phyloP scores from a whole-genome alignment of 352 stramenopile genomes.

The Globisporangium cederbergense region DNA sequence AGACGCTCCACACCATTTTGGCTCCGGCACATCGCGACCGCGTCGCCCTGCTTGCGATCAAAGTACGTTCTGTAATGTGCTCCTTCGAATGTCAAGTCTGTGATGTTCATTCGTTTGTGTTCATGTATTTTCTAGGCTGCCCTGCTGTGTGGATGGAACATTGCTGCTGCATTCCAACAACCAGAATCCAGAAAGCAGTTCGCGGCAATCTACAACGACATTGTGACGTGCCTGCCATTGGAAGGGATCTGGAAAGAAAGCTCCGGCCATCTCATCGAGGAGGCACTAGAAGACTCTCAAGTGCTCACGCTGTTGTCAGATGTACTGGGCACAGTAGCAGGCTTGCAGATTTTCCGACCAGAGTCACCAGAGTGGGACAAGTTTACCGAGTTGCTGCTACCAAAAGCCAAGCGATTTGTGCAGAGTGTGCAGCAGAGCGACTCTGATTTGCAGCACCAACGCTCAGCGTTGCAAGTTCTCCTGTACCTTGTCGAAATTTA shows the following conservation, averaged over 20 bases:
- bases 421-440: slow-evolving; percentile 20
- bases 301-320: slow-evolving; percentile 34
- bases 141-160: slow-evolving; percentile 41
- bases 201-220: slow-evolving; percentile 37
- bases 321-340: slow-evolving; percentile 33
- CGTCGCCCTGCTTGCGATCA: slow-evolving; percentile 16
- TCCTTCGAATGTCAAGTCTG: neutral
- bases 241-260: slow-evolving; percentile 39
- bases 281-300: slow-evolving; percentile 30
- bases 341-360: slow-evolving; percentile 28
- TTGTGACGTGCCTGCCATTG: slow-evolving; percentile 41
- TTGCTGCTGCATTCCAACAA: slow-evolving; percentile 39
- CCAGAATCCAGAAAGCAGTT: slow-evolving; percentile 25
- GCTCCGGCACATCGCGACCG: slow-evolving; percentile 10
- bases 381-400: slow-evolving; percentile 44
- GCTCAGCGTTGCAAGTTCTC: slow-evolving; percentile 43
- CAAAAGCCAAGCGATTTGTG: slow-evolving; percentile 43
- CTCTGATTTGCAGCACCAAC: slow-evolving; percentile 30
- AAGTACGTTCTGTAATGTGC: slow-evolving; percentile 19
- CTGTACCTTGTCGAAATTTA: slow-evolving; percentile 41
- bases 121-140: slow-evolving; percentile 31
- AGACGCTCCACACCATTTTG: slow-evolving; percentile 7
- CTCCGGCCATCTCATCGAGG: slow-evolving; percentile 24
- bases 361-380: slow-evolving; percentile 39
- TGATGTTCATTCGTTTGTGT: neutral